Evolutionary conservation across 805 yeast species (phyloP).

Genomic region (Scheffersomyces stipitis): DNA sequence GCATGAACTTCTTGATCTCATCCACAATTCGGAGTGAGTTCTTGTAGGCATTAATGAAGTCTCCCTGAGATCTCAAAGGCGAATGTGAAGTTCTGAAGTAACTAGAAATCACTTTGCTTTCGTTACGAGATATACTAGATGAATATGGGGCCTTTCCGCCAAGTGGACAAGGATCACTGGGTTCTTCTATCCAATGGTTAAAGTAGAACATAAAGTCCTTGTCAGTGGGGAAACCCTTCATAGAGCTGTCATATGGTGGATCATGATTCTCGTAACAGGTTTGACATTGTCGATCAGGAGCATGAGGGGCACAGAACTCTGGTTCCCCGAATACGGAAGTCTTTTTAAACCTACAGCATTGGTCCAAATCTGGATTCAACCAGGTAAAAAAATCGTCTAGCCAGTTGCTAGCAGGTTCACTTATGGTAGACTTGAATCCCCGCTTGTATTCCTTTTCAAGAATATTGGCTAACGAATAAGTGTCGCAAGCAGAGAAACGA

Average conservation of each 20-base stretch:
- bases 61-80: slow-evolving; percentile 79
- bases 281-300: slow-evolving; percentile 70
- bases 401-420: slow-evolving; percentile 90
- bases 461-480: slow-evolving; percentile 74
- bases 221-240: slow-evolving; percentile 81
- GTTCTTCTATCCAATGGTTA: slow-evolving; percentile 78
- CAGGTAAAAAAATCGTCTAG: slow-evolving; percentile 85
- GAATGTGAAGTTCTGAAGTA: slow-evolving; percentile 78
- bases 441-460: slow-evolving; percentile 83
- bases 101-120: slow-evolving; percentile 49
- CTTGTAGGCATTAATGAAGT: slow-evolving; percentile 77
- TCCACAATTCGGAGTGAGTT: slow-evolving; percentile 66
- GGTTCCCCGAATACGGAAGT: slow-evolving; percentile 27
- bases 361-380: slow-evolving; percentile 82
- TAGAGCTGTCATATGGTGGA: slow-evolving; percentile 64
- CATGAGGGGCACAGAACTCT: slow-evolving; percentile 65
- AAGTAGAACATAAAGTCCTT: slow-evolving; percentile 70
- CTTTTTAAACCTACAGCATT: slow-evolving; percentile 77
- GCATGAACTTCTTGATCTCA: slow-evolving; percentile 45
- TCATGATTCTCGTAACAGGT: slow-evolving; percentile 64
- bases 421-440: slow-evolving; percentile 59
- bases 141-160: slow-evolving; percentile 96
- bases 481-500: slow-evolving; percentile 79
- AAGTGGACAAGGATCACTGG: slow-evolving; percentile 87
- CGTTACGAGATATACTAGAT: slow-evolving; percentile 49